Evolutionary conservation across 805 yeast species (phyloP).

Genomic region (Candida ipomoeae): DNA sequence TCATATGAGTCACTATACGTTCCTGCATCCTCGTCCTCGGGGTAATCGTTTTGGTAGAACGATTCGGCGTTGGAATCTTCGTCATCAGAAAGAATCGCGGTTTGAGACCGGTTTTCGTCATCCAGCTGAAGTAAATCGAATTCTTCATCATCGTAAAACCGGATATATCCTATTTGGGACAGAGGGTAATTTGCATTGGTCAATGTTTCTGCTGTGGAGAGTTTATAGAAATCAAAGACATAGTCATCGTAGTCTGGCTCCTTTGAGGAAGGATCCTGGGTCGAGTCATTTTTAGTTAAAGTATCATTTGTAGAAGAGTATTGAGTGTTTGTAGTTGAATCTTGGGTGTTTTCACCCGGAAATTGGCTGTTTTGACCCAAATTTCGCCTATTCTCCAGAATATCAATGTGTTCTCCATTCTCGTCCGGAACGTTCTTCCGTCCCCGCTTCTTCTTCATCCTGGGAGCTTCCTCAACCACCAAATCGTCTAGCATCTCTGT

Average conservation of each 20-base stretch:
- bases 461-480: constrained; percentile 27
- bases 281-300: no score
- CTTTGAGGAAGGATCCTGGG: no score
- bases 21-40: constrained; percentile 81
- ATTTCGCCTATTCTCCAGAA: not conserved
- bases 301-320: no score
- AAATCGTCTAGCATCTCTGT: constrained; percentile 71
- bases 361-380: not conserved
- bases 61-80: constrained; percentile 91
- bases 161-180: constrained; percentile 49
- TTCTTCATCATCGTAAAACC: constrained; percentile 54
- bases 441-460: constrained; percentile 12
- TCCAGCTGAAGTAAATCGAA: constrained; percentile 34
- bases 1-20: constrained; percentile 16
- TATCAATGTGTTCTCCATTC: no score
- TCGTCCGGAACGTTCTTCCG: not conserved
- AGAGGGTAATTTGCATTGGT: constrained; percentile 47
- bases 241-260: constrained; percentile 45
- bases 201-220: constrained; percentile 27
- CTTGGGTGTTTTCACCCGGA: not conserved
- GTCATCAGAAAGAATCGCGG: constrained; percentile 50
- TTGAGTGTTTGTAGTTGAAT: no score
- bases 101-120: constrained; percentile 33
- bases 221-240: constrained; percentile 81
- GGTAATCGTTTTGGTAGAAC: constrained; percentile 88